Evolutionary conservation across 139 green algal genomes (phyloP).

Genomic region (Spirogloea muscicola): DNA sequence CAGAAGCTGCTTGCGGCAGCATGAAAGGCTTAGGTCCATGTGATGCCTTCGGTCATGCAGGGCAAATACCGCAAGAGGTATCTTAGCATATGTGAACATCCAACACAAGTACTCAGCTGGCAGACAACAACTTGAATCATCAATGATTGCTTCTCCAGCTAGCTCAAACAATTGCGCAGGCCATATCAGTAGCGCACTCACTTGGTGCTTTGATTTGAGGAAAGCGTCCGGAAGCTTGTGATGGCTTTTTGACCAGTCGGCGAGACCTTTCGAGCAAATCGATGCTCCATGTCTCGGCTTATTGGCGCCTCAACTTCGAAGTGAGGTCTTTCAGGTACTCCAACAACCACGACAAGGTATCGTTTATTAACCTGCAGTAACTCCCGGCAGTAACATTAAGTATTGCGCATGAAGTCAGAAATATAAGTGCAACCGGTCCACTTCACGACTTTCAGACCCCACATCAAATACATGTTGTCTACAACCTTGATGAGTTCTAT

Average conservation of each 20-base stretch:
- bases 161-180: background rate
- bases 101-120: background rate
- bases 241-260: background rate
- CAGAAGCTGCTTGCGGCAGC: background rate
- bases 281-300: conserved; percentile 7
- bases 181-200: background rate
- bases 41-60: background rate
- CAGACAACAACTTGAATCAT: background rate
- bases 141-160: background rate
- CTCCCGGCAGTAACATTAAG: background rate
- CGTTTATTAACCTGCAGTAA: conserved; percentile 6
- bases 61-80: background rate
- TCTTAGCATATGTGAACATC: background rate
- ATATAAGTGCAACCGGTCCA: background rate
- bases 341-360: conserved; percentile 9
- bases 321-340: background rate
- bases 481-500: background rate
- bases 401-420: background rate
- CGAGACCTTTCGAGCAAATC: conserved; percentile 3
- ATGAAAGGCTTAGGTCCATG: background rate
- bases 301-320: conserved; percentile 30
- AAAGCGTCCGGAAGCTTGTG: background rate
- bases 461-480: background rate
- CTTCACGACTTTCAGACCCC: background rate
- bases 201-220: background rate